Base-by-base conservation (phyloP, 208 protist genomes). In the Trypanosoma platydactyli region DNA sequence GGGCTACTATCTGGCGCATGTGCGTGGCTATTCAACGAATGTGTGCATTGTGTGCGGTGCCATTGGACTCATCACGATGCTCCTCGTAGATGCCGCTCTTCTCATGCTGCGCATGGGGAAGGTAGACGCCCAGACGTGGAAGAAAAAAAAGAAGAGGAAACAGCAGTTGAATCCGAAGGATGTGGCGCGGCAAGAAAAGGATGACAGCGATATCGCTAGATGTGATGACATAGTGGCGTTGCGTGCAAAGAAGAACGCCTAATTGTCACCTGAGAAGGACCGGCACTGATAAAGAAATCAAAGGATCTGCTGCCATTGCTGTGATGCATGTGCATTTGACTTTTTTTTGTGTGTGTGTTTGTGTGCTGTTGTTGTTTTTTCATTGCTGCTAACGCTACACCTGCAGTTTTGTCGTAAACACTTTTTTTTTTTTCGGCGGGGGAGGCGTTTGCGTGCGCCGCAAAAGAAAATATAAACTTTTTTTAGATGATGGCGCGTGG, bases 61-160 rank as follows among this genome's bases (percentile, higher is more conserved):
- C 16, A 61, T 94, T 44, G 88, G 83, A 3, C 61, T 89, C 9
- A 63, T 86, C 30, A 33, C 63, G 63, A 89, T 94, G 84, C 63
- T 94, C 61, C 54, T 94, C 38, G 88, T 94, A 22, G 88, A 94
- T 65, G 79, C 84, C 2, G 59, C 77, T 64, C 76, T 94, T 50
- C 73, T 93, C 1, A 69, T 90, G 12, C 74, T 82, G n/a, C 79
- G 80, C 15, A 58, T 93, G 5, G 55, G 69, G 5, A 75, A 76
- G n/a, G 57, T 84, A 49, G 87, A 93, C 58, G 77, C 76, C 44
- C 73, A 63, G 49, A 56, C 67, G 38, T 42, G 56, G 29, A 83
- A 70, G 54, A 63, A 75, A n/a, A 79, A 79, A 55, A 22, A 25
- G 9, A 52, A 61, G 24, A 15, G 30, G 0, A 65, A 62, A 42